Base-by-base conservation (phyloP, 2,329 filamentous ascomycete species). In the Pseudogymnoascus sp. region DNA sequence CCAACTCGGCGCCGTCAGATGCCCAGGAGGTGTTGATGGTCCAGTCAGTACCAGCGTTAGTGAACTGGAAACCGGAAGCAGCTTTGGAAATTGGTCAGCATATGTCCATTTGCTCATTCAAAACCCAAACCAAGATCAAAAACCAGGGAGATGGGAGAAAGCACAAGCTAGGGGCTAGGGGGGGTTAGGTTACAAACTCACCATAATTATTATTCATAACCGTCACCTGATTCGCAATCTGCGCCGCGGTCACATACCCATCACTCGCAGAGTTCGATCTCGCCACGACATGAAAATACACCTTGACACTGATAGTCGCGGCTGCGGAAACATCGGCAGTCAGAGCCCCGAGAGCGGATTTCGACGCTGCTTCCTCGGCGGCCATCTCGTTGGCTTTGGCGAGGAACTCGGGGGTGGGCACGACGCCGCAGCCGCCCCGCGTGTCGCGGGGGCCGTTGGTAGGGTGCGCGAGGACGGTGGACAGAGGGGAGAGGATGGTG, bases 241-340 rank as follows among this genome's bases (percentile, higher is more conserved):
- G 64, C 11, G 62, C n/a, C 6, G 68, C 64, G 6, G 69, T 65
- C 60, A 73, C 63, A 63, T 73, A 71, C 40, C 71, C 70, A 28
- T 67, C 67, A 14, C 64, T 60, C 4, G 64, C 64, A 14, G 65
- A 31, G 25, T 50, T 66, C 7, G 67, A 68, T 6, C 65, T 65
- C n/a, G 70, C 69, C 40, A 75, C 66, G 60, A 75, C 70, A 63
- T 75, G 73, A 66, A 73, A 73, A 62, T 73, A 75, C 50, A 71
- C 71, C 14, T 70, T 64, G 60, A 75, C 47, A 44, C 63, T 66
- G 62, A 72, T 68, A 18, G 65, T 67, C n/a, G 67, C 64, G 23
- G 67, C 62, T 23, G 64, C 62, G 25, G 65, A 60, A 18, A 61
- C 61, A 12, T 59, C 62, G 2, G 63, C 62, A 18, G n/a, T 10